Percentiles rank a stretch among this genome's conserved stretches.
Conservation (phyloP, 1,284 basidiomycete species). For the Boletus holoroseus region DNA sequence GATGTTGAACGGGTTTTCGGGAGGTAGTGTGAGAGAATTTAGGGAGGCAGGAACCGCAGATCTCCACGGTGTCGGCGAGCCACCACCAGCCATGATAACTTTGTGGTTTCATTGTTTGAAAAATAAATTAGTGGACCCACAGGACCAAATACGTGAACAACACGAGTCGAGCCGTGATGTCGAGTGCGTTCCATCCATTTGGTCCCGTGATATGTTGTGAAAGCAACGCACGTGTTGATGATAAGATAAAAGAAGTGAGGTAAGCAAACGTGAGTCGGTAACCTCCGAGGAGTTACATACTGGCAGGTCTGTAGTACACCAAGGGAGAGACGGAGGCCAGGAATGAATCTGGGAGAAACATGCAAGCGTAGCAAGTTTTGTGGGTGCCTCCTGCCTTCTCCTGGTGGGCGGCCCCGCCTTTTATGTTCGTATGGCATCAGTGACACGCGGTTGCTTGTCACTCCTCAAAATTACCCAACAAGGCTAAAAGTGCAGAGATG, state of each 20-base stretch:
- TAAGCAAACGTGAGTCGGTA: conserved; percentile 19
- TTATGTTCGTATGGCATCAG: conserved; percentile 20
- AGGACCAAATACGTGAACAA: conserved; percentile 31
- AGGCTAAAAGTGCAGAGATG: conserved; percentile 20
- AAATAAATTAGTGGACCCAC: conserved; percentile 32
- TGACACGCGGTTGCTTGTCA: conserved; percentile 18
- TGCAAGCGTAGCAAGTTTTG: conserved; percentile 3
- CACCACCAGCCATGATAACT: conserved; percentile 27
- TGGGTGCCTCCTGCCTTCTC: conserved; percentile 6
- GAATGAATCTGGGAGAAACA: conserved; percentile 6
- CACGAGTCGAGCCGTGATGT: conserved; percentile 15
- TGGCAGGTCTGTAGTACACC: neutral
- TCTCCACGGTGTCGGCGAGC: conserved; percentile 16
- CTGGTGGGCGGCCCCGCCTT: conserved; percentile 17
- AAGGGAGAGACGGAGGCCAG: neutral
- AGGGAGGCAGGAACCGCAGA: conserved; percentile 8
- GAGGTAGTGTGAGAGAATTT: conserved; percentile 16
- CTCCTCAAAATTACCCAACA: conserved; percentile 24
- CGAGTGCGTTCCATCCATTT: neutral
- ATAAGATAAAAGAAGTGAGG: conserved; percentile 23
- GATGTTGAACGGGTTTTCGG: conserved; percentile 17
- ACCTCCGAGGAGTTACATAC: conserved; percentile 19
- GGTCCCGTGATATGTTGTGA: conserved; percentile 13
- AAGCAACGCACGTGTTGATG: neutral
- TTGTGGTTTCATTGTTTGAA: conserved; percentile 27